Evolutionary conservation across 2,329 filamentous ascomycete genomes (phyloP).

Genomic region (Aspergillus aculeatus): DNA sequence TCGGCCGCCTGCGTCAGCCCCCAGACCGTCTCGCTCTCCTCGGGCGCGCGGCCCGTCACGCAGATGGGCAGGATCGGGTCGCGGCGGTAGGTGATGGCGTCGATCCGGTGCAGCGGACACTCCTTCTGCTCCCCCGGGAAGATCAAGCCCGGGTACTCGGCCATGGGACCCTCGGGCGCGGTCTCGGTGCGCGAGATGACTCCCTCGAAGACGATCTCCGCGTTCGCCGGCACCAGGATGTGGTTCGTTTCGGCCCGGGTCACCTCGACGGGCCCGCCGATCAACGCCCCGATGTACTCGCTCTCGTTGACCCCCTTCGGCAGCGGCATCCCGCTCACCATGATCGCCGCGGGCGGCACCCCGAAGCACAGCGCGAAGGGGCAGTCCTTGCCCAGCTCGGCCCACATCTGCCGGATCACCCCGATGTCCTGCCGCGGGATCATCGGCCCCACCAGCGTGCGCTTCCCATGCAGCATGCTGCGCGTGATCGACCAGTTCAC

Average conservation of each 20-base stretch:
- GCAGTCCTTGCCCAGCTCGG: slow-evolving; percentile 45
- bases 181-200: slow-evolving; percentile 47
- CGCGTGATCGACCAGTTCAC: slow-evolving; percentile 42
- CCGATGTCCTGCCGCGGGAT: slow-evolving; percentile 50
- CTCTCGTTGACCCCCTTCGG: slow-evolving; percentile 51
- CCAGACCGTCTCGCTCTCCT: slow-evolving; percentile 41
- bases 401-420: slow-evolving; percentile 50
- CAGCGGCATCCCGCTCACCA: slow-evolving; percentile 52
- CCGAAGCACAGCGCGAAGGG: slow-evolving; percentile 52
- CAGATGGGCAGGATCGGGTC: slow-evolving; percentile 51
- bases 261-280: slow-evolving; percentile 47
- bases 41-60: slow-evolving; percentile 42
- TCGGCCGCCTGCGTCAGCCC: slow-evolving; percentile 35
- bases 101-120: slow-evolving; percentile 45
- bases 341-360: slow-evolving; percentile 51
- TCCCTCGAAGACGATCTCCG: slow-evolving; percentile 55
- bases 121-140: slow-evolving; percentile 43
- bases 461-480: slow-evolving; percentile 50
- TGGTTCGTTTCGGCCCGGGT: slow-evolving; percentile 55
- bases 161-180: slow-evolving; percentile 51
- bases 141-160: slow-evolving; percentile 49
- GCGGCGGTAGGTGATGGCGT: slow-evolving; percentile 50
- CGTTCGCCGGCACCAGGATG: slow-evolving; percentile 50
- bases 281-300: slow-evolving; percentile 51
- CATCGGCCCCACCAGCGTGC: slow-evolving; percentile 44